Evolutionary conservation across 2,329 filamentous ascomycete species (phyloP), one percentile per base, ranked within the genome.

Genomic region (Epichloe amarillans): DNA sequence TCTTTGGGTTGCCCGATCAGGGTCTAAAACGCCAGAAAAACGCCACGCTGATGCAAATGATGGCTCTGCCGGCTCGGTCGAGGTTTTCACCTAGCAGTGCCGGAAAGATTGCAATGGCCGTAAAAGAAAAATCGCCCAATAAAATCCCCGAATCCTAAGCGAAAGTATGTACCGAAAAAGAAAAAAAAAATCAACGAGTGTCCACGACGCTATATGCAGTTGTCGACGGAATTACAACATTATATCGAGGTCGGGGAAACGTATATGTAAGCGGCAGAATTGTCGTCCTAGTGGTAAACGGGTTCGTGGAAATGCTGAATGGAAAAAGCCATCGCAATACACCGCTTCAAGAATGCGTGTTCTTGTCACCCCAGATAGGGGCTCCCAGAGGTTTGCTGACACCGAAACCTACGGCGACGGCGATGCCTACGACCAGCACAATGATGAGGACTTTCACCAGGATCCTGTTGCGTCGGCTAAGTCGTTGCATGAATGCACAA

Each of bases 351-450:
- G 41, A 23, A 12, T 46, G 43, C 46, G 33, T 45, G 21, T 35
- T 46, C 5, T 50, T 50, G 39, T 65, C 64, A 60, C 71, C 64
- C 78, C 78, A 82, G 56, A 82, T 77, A 15, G 72, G 70, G n/a
- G 78, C 78, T 12, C 75, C 73, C 1, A 82, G 67, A 3, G 77
- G 72, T 63, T 78, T 82, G 69, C 77, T 81, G 56, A 83, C 69
- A 46, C 79, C 79, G 44, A 83, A 70, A 21, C 79, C 79, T 21
- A 83, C 66, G 42, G 69, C 75, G 10, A 81, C 70, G 14, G 74
- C 77, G 47, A 75, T 62, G 47, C 76, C 76, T 5, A 81, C 60
- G 19, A 80, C 67, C 26, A 80, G 61, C 4, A 79, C 55, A 3
- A 69, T 69, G 46, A 80, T 72, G 42, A 73, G 56, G n/a, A 82